Evolutionary conservation across 2,329 filamentous ascomycete species (phyloP).

Genomic region (Beauveria pseudobassiana): DNA sequence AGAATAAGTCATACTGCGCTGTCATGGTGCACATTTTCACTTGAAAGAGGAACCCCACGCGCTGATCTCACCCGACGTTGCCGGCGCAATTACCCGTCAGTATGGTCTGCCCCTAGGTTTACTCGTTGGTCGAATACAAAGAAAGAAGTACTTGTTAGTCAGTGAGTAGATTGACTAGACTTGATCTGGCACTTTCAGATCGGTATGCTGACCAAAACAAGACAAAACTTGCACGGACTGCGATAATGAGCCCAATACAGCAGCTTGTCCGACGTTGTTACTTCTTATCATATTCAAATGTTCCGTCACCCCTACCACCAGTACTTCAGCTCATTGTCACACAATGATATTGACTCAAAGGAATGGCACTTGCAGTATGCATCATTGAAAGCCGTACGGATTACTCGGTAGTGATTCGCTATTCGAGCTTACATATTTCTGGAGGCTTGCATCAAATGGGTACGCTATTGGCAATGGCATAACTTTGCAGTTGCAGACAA

Average conservation of each 20-base stretch:
- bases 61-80: background rate
- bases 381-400: background rate
- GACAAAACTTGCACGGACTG: too few species aligned
- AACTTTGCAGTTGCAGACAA: background rate
- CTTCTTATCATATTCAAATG: too few species aligned
- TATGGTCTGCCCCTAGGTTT: too few species aligned
- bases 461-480: background rate
- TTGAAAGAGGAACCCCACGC: background rate
- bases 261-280: background rate
- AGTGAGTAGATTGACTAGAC: too few species aligned
- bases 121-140: background rate
- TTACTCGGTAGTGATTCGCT: background rate
- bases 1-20: background rate
- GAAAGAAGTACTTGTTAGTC: background rate
- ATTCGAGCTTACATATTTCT: background rate
- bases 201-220: too few species aligned
- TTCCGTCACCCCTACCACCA: background rate
- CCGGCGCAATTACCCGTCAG: too few species aligned
- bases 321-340: too few species aligned
- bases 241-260: background rate
- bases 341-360: too few species aligned
- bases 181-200: too few species aligned
- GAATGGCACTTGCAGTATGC: background rate
- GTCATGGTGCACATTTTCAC: background rate
- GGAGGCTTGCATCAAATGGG: background rate